A percentile compares a stretch with the other conserved stretches of the same genome.
Evolutionary conservation across 2,329 filamentous ascomycete species (phyloP).

Genomic region (Fonsecaea pugnacius): DNA sequence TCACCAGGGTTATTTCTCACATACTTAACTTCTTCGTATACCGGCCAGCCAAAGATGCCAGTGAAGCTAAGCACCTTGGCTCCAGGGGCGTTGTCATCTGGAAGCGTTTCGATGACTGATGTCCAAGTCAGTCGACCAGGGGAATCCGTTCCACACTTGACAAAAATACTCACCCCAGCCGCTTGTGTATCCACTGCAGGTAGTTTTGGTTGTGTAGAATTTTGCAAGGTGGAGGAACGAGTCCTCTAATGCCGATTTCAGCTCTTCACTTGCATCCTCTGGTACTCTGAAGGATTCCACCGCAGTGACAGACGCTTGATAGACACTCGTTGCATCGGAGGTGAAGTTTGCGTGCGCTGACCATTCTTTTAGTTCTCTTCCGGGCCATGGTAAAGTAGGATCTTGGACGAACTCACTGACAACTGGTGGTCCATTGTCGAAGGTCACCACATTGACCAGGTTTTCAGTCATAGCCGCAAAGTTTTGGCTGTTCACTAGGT

Average conservation of each 20-base stretch:
- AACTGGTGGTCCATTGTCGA: conserved; percentile 9
- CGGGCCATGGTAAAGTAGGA: not conserved
- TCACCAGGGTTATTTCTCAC: not conserved
- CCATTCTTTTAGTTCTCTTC: not conserved
- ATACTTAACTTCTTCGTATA: not conserved
- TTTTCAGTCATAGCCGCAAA: not conserved
- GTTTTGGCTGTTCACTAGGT: conserved; percentile 10
- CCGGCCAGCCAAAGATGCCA: conserved; percentile 4
- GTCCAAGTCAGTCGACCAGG: not conserved
- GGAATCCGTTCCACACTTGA: not conserved
- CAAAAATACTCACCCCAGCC: conserved; percentile 15
- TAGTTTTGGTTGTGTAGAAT: conserved; percentile 1
- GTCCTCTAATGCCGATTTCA: conserved; percentile 19
- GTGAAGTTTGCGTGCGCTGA: conserved; percentile 14
- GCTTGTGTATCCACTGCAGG: conserved; percentile 5
- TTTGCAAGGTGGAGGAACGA: not conserved
- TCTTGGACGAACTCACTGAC: not conserved
- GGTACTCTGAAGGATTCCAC: conserved; percentile 10
- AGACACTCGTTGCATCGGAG: conserved; percentile 4
- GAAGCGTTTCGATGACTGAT: not conserved
- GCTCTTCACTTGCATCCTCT: not conserved
- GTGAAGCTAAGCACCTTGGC: not conserved
- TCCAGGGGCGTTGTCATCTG: not conserved
- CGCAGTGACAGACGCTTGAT: conserved; percentile 12
- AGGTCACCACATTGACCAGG: conserved; percentile 10